phyloP scores from a whole-genome alignment of 441 rosid genomes.

The Croton setiger region DNA sequence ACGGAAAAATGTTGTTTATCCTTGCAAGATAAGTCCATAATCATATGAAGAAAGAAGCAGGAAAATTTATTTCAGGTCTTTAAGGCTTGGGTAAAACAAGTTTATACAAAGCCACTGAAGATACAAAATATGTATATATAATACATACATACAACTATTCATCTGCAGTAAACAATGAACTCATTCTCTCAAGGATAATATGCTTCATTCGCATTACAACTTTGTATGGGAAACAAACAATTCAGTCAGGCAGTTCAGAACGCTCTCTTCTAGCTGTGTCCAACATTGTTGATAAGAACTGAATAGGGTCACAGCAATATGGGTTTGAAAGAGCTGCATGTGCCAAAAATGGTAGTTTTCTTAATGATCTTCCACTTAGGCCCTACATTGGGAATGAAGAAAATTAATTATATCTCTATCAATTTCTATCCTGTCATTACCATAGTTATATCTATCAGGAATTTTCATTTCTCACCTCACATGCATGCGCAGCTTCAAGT shows the following conservation, averaged over 20 bases:
- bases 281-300: constrained; percentile 66
- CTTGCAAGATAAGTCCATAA: too few relatives aligned
- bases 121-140: too few relatives aligned
- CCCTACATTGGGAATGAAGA: constrained; percentile 46
- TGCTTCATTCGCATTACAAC: not conserved
- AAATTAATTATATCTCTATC: not conserved
- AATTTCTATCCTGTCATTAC: not conserved
- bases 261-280: constrained; percentile 64
- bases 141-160: too few relatives aligned
- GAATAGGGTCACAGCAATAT: constrained; percentile 44
- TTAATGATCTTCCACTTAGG: constrained; percentile 79
- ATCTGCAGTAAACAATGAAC: too few relatives aligned
- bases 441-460: not conserved
- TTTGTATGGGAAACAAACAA: constrained; percentile 1
- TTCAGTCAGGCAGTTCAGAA: constrained; percentile 46
- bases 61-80: too few relatives aligned
- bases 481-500: constrained; percentile 76
- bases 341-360: constrained; percentile 89
- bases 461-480: constrained; percentile 56
- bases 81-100: too few relatives aligned
- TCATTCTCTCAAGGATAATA: not conserved
- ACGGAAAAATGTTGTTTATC: too few relatives aligned
- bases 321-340: constrained; percentile 77
- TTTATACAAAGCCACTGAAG: too few relatives aligned
- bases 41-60: too few relatives aligned